phyloP scores from a whole-genome alignment of 139 green algal genomes.

The Parachlorella kessleri region DNA sequence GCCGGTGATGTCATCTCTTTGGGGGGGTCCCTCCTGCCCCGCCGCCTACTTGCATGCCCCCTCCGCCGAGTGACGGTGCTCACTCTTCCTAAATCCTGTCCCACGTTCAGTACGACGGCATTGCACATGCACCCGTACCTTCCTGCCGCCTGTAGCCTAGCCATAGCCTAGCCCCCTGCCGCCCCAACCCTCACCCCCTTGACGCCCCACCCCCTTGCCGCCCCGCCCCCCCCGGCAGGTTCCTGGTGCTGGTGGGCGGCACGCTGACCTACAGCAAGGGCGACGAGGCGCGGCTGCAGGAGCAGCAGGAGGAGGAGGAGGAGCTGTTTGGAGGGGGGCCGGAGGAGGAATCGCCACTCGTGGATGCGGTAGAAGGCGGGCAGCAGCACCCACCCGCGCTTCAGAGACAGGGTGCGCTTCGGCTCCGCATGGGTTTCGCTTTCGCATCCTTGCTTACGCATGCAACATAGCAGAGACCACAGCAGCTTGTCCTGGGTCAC shows the following conservation, averaged over 20 bases:
- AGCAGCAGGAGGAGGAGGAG: background rate
- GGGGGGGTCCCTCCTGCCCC: too few relatives aligned
- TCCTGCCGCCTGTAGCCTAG: too few relatives aligned
- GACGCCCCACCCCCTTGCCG: background rate
- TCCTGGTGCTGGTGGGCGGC: constrained; percentile 70
- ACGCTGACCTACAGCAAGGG: constrained; percentile 69
- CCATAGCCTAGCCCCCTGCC: too few relatives aligned
- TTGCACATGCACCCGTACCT: too few relatives aligned
- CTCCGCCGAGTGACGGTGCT: too few relatives aligned
- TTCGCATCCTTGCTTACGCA: background rate
- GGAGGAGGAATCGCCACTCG: background rate
- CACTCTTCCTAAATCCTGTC: too few relatives aligned
- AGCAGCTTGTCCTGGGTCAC: background rate
- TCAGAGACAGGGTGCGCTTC: background rate
- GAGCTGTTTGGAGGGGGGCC: too few relatives aligned
- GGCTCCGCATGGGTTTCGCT: background rate
- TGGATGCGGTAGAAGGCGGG: background rate
- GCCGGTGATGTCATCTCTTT: too few relatives aligned
- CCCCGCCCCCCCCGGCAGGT: constrained; percentile 22
- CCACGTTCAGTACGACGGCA: too few relatives aligned
- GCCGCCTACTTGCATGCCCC: too few relatives aligned
- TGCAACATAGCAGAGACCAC: background rate
- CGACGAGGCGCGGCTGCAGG: constrained; percentile 38
- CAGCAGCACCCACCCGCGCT: background rate
- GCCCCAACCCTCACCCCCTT: too few relatives aligned